Conservation (phyloP, 139 green algal genomes). For the Chlorella sorokiniana region DNA sequence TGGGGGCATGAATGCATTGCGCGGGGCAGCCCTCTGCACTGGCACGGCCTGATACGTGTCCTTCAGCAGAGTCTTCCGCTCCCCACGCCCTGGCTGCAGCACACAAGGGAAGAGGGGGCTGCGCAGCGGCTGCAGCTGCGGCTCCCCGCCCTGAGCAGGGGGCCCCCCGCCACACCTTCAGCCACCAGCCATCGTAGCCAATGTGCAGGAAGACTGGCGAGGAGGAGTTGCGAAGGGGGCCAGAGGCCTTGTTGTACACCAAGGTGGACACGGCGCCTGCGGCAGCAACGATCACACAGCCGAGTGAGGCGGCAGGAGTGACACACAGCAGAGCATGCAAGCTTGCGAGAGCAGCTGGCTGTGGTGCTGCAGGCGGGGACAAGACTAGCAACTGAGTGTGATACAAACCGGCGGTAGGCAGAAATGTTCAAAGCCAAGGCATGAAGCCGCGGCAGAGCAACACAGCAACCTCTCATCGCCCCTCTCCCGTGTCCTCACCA, state of each 20-base stretch:
- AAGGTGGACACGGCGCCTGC: slow-evolving; percentile 42
- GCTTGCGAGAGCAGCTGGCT: too few species aligned
- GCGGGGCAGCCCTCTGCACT: too few species aligned
- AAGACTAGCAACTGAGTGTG: too few species aligned
- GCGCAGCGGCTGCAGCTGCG: too few species aligned
- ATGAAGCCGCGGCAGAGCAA: not conserved
- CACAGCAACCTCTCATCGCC: not conserved
- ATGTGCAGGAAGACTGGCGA: slow-evolving; percentile 64
- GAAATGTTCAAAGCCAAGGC: not conserved
- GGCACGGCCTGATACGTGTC: too few species aligned
- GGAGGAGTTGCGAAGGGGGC: slow-evolving; percentile 29
- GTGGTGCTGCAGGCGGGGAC: too few species aligned
- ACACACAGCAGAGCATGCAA: not conserved
- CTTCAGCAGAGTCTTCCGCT: too few species aligned
- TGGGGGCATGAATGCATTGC: too few species aligned
- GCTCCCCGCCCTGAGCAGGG: too few species aligned
- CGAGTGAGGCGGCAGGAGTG: not conserved
- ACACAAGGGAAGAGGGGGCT: too few species aligned
- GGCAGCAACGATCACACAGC: not conserved
- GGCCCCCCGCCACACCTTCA: slow-evolving; percentile 71
- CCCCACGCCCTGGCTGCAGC: too few species aligned
- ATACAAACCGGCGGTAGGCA: too few species aligned
- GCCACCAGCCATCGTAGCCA: slow-evolving; percentile 82
- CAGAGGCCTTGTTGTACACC: slow-evolving; percentile 64
- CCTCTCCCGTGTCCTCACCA: slow-evolving; percentile 7